A percentile compares a stretch with the other conserved stretches of the same genome.
phyloP scores from a whole-genome alignment of 148 eudicot species.

The Heliamphora exappendiculata region DNA sequence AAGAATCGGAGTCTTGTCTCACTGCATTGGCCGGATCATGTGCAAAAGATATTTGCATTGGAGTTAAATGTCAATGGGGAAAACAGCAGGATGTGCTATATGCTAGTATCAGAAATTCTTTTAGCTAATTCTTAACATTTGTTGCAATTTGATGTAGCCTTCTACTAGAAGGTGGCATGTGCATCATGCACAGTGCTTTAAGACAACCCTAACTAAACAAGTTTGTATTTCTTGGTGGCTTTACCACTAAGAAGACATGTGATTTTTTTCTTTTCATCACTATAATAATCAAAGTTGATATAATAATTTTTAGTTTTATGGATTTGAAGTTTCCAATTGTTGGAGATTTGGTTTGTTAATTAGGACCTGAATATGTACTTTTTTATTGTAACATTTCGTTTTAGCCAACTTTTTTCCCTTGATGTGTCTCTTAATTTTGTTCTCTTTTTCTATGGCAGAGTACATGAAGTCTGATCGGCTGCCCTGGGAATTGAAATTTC shows the following conservation, averaged over 20 bases:
- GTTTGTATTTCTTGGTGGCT: not conserved
- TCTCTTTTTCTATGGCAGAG: constrained; percentile 21
- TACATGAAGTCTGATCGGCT: constrained; percentile 8
- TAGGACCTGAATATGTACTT: not conserved
- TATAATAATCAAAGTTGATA: not conserved
- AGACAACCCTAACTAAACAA: not conserved
- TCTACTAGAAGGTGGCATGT: not conserved
- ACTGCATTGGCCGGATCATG: not conserved
- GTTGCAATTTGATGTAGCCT: not conserved
- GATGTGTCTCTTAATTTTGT: constrained; percentile 1
- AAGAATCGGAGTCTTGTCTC: not conserved
- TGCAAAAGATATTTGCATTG: constrained; percentile 1
- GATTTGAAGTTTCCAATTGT: not conserved
- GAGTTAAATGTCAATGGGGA: not conserved
- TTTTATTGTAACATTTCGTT: not conserved
- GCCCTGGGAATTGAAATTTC: constrained; percentile 18
- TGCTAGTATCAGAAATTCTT: not conserved
- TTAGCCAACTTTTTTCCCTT: not conserved
- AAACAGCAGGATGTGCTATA: not conserved
- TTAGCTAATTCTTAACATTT: not conserved
- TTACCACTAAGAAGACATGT: not conserved
- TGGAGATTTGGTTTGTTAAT: not conserved
- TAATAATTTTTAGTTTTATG: not conserved
- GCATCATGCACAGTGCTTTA: not conserved
- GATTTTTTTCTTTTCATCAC: not conserved